Conservation (phyloP, 768 basidiomycete species). For the Gymnopilus dilepis region DNA sequence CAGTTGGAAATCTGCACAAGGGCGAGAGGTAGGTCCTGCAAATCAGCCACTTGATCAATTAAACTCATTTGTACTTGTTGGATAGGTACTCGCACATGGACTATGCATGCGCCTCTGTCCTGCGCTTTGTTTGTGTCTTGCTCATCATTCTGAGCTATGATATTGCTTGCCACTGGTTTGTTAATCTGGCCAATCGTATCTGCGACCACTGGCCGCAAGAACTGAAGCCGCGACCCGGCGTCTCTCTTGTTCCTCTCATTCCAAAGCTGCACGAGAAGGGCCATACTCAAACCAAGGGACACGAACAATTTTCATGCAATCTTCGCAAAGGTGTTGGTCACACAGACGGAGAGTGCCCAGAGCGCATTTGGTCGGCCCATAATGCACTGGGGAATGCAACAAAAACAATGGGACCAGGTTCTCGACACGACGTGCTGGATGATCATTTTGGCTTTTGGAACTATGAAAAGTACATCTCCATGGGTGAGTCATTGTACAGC, state of each 20-base stretch:
- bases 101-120: constrained; percentile 1
- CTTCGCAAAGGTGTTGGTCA: background rate
- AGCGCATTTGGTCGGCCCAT: constrained; percentile 22
- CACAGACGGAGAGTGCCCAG: constrained; percentile 18
- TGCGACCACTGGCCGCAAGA: background rate
- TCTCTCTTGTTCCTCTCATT: constrained; percentile 21
- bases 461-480: constrained; percentile 12
- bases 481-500: constrained; percentile 3
- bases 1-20: constrained; percentile 16
- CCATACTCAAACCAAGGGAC: background rate
- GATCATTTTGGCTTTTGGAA: constrained; percentile 19
- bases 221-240: background rate
- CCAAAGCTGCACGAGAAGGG: constrained; percentile 40
- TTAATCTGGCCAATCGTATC: constrained; percentile 23
- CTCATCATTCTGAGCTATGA: constrained; percentile 31
- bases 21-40: constrained; percentile 33
- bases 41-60: too few relatives aligned
- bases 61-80: background rate
- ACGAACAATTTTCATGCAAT: constrained; percentile 34
- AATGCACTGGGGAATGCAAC: constrained; percentile 17
- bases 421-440: constrained; percentile 18
- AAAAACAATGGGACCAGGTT: constrained; percentile 18
- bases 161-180: too few relatives aligned
- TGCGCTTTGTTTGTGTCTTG: background rate
- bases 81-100: constrained; percentile 19